A percentile compares a stretch with the other conserved stretches of the same genome.
These are phyloP conservation scores for Teratosphaeria viscida DNA, from an alignment of 2,329 filamentous ascomycete genomes.

Conservation along the genomic window DNA sequence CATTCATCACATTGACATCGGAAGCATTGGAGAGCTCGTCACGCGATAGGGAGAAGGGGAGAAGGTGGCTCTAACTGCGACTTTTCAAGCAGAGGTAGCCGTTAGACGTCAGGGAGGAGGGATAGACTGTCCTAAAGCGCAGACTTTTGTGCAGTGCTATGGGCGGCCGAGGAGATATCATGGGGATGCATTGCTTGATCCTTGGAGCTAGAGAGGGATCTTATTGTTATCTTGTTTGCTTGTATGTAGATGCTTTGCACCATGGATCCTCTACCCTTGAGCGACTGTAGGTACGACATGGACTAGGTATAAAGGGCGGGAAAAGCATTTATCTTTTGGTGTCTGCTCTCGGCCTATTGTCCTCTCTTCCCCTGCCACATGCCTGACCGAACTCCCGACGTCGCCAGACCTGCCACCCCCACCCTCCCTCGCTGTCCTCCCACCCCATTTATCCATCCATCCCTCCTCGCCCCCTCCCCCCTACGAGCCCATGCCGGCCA, in stretches of 20 bases:
- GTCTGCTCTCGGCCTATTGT: too few species aligned
- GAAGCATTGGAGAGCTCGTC: neutral
- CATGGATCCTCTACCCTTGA: neutral
- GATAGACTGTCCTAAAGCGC: neutral
- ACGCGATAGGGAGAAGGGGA: neutral
- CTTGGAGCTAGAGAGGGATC: neutral
- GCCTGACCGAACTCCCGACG: too few species aligned
- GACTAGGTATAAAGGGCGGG: neutral
- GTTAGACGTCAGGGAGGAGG: neutral
- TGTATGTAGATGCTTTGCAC: neutral
- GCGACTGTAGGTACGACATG: neutral
- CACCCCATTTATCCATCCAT: neutral
- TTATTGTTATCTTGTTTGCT: neutral
- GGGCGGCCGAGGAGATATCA: neutral
- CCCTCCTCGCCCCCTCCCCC: neutral
- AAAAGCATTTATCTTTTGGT: neutral
- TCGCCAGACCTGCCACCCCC: neutral
- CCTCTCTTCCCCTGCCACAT: too few species aligned
- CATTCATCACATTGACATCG: conserved; percentile 3
- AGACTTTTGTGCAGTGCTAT: neutral
- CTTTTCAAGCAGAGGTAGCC: neutral
- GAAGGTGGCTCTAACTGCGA: neutral
- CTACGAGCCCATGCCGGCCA: conserved; percentile 4
- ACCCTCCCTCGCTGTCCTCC: too few species aligned
- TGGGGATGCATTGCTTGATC: neutral